Evolutionary conservation across 2,329 filamentous ascomycete species (phyloP).

Genomic region (Ophiobolus disseminans): DNA sequence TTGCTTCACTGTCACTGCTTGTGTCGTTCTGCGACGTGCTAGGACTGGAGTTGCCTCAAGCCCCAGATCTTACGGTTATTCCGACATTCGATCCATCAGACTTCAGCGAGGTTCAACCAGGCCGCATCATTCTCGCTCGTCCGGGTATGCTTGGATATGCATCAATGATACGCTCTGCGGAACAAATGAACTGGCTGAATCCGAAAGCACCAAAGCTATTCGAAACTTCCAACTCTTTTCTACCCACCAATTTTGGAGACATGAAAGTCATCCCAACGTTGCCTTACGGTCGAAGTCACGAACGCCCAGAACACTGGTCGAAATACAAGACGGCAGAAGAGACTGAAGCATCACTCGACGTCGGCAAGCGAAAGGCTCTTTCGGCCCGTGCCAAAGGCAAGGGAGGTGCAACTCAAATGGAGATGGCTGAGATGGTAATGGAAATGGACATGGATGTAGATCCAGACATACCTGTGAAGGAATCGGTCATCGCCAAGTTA

Average conservation of each 20-base stretch:
- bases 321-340: slow-evolving; percentile 21
- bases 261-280: slow-evolving; percentile 20
- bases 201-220: slow-evolving; percentile 1
- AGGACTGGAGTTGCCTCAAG: slow-evolving; percentile 1
- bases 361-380: slow-evolving; percentile 7
- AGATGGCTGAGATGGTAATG: no score
- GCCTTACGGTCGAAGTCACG: slow-evolving; percentile 1
- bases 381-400: not conserved
- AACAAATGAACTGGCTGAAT: slow-evolving; percentile 18
- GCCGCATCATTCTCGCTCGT: slow-evolving; percentile 20
- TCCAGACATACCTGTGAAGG: no score
- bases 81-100: slow-evolving; percentile 19
- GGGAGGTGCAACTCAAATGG: no score
- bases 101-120: slow-evolving; percentile 19
- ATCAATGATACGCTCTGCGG: slow-evolving; percentile 15
- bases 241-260: slow-evolving; percentile 23
- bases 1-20: slow-evolving; percentile 17
- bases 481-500: no score
- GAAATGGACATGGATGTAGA: no score
- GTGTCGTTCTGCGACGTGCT: slow-evolving; percentile 9
- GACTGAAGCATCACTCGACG: slow-evolving; percentile 4
- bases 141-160: slow-evolving; percentile 19
- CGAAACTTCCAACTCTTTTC: slow-evolving; percentile 7
- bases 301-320: slow-evolving; percentile 20
- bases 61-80: not conserved